Evolutionary conservation across 352 stramenopile species (phyloP).

Genomic region (Phytopythium boreale): DNA sequence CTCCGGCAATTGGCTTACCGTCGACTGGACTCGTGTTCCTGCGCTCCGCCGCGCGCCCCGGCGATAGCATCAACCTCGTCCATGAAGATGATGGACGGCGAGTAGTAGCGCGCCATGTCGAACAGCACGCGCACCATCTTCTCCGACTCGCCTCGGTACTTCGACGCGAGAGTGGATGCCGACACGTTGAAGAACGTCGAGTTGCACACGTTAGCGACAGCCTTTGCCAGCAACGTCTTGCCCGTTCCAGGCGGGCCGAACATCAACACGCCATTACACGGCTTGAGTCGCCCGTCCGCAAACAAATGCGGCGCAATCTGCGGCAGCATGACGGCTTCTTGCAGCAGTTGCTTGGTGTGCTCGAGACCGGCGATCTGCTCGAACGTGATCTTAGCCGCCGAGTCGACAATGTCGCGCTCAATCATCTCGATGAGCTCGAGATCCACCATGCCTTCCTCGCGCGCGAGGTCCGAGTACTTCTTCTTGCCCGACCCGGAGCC

Average conservation of each 20-base stretch:
- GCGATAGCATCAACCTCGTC: conserved; percentile 97
- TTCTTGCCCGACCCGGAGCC: conserved; percentile 27
- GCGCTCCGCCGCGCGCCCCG: conserved; percentile 58
- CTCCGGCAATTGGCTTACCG: conserved; percentile 23
- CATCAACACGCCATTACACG: conserved; percentile 82
- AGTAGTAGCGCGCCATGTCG: conserved; percentile 97
- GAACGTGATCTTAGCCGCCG: conserved; percentile 64
- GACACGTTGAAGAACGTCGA: conserved; percentile 99
- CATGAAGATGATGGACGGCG: conserved; percentile 98
- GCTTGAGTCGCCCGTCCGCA: conserved; percentile 72
- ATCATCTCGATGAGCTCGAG: conserved; percentile 85
- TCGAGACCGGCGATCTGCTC: conserved; percentile 74
- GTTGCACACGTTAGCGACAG: conserved; percentile 93
- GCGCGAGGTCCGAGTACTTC: conserved; percentile 79
- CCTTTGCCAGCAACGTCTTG: conserved; percentile 89
- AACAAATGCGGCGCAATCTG: conserved; percentile 86
- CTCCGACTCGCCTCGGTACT: conserved; percentile 94
- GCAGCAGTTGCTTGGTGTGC: conserved; percentile 79
- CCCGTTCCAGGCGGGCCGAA: conserved; percentile 88
- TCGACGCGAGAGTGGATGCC: conserved; percentile 88
- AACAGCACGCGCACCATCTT: conserved; percentile 98
- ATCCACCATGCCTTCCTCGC: conserved; percentile 69
- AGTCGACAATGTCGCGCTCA: conserved; percentile 85
- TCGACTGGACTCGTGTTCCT: conserved; percentile 83
- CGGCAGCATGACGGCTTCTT: conserved; percentile 84